Evolutionary conservation across 2,329 filamentous ascomycete genomes (phyloP).

Genomic region (Domatiomyces catenatus): DNA sequence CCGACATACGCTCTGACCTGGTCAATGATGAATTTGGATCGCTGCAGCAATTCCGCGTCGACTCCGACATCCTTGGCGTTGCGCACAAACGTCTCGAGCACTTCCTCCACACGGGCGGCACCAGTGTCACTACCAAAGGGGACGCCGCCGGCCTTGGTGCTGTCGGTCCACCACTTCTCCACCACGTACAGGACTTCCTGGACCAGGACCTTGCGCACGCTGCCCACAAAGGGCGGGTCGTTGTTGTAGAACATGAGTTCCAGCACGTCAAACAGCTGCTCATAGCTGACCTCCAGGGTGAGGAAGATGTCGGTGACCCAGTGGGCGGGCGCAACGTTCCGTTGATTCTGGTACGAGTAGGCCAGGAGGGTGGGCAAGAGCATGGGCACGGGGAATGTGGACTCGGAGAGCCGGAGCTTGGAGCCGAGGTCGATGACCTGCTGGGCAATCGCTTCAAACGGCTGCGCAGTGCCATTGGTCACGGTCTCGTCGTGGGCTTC

Average conservation of each 20-base stretch:
- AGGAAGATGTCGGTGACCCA: conserved; percentile 54
- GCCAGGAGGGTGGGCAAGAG: conserved; percentile 42
- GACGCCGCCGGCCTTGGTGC: conserved; percentile 37
- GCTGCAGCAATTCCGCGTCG: background rate
- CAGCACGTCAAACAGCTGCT: conserved; percentile 45
- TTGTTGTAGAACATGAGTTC: conserved; percentile 54
- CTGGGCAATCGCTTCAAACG: conserved; percentile 36
- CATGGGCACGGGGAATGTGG: conserved; percentile 37
- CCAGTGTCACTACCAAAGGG: conserved; percentile 47
- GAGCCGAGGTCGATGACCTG: conserved; percentile 43
- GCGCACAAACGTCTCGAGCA: conserved; percentile 19
- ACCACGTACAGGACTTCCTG: conserved; percentile 48
- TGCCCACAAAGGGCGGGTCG: conserved; percentile 47
- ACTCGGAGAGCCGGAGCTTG: conserved; percentile 41
- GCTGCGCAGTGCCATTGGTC: conserved; percentile 26
- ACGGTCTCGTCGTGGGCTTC: conserved; percentile 47
- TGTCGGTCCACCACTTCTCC: conserved; percentile 45
- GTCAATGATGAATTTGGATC: background rate
- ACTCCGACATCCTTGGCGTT: background rate
- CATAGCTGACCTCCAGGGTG: conserved; percentile 45
- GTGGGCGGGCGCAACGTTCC: conserved; percentile 31
- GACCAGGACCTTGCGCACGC: conserved; percentile 41
- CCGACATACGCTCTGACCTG: background rate
- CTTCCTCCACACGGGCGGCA: conserved; percentile 32
- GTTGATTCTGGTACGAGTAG: conserved; percentile 37